Evolutionary conservation across 1,284 basidiomycete species (phyloP), one percentile per base, ranked within the genome.

Genomic region (Rhodotorula sp.): DNA sequence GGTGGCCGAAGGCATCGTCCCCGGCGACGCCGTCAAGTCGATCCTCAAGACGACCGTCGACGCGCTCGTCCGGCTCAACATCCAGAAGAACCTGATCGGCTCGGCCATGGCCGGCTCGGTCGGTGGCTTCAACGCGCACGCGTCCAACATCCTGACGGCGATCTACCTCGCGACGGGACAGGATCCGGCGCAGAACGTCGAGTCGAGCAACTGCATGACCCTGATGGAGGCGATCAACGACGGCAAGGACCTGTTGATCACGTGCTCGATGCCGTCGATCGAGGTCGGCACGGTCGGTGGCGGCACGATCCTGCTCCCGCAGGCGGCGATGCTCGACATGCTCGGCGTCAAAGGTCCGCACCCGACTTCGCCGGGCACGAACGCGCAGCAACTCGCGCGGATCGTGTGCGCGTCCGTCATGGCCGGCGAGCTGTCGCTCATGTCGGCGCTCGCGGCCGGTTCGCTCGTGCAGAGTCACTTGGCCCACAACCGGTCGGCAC

Each of bases 161-260:
- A 85, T 99, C 76, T 99, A 91, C 85, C 84, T 99, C 71, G 97
- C 97, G 26, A 95, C 93, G 60, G 97, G 97, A 31, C 97, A 99
- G 84, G 97, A 99, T 80, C 97, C 97, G 4, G 97, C 97, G 6
- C 95, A 99, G 84, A 97, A 98, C 81, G 95, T 99, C 34, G 97
- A 97, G 84, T 95, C 92, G 74, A 95, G 93, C 64, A 95, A 93
- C 81, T 99, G 97, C 82, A 97, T 99, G 85, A 99, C 95, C 12
- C 84, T 97, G 63, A 98, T 98, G 95, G 97, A 99, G 82, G 88
- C 94, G 88, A 94, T 87, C 56, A 97, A 97, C 83, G 87, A 90
- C 76, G 93, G 90, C 68, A 85, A 92, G 78, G 97, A 99, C 80
- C 85, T 99, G 8, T 86, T 98, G 66, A 88, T 97, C 83, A 93